Evolutionary conservation across 176 grass and related monocot species (phyloP).

Genomic region (Rhynchospora tenuis): DNA sequence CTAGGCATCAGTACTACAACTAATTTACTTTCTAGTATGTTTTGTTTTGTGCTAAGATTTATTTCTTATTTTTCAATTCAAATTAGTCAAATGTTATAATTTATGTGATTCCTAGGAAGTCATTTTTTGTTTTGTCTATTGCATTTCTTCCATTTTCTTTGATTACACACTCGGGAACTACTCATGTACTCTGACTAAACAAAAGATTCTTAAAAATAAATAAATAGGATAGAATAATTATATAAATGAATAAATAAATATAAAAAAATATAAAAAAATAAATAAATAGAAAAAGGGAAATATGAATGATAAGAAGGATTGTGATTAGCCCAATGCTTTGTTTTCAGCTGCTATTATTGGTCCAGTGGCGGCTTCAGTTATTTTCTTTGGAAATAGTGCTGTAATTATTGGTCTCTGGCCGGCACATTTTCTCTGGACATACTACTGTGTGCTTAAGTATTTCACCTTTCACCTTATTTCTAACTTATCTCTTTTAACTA

Average conservation of each 20-base stretch:
- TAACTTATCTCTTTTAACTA: not conserved
- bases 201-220: not conserved
- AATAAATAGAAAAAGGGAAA: not conserved
- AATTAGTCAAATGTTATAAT: not conserved
- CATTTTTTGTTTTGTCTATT: not conserved
- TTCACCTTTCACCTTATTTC: not conserved
- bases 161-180: not conserved
- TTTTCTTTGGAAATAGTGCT: constrained; percentile 50
- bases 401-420: constrained; percentile 73
- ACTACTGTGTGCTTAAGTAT: constrained; percentile 73
- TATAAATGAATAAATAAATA: not conserved
- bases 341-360: constrained; percentile 50
- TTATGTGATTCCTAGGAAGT: not conserved
- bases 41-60: not conserved
- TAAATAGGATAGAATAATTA: no score
- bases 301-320: not conserved
- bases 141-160: not conserved
- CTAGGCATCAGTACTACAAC: not conserved
- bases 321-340: not conserved
- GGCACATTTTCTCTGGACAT: constrained; percentile 87
- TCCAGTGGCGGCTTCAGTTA: constrained; percentile 30
- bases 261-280: not conserved
- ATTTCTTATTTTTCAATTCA: not conserved
- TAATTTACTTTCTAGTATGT: not conserved
- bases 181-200: not conserved